phyloP scores from a whole-genome alignment of 371 early-diverging fungal species.

The Phascolomyces articulosus region DNA sequence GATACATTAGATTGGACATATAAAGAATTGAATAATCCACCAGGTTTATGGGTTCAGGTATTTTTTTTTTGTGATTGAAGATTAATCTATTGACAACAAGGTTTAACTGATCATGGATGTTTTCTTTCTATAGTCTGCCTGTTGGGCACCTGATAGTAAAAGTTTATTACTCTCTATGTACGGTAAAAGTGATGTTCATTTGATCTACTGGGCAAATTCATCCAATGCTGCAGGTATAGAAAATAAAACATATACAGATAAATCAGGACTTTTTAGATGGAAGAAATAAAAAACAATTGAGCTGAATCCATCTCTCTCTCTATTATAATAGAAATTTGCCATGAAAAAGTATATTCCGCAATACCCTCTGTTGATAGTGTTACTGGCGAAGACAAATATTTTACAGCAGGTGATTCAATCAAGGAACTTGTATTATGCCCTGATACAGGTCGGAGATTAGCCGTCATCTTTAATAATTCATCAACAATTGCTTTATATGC shows the following conservation, averaged over 20 bases:
- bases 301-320: not conserved
- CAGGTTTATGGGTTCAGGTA: slow-evolving; percentile 49
- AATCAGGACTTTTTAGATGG: too few relatives aligned
- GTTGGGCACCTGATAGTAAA: slow-evolving; percentile 47
- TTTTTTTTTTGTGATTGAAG: too few relatives aligned
- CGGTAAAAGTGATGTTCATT: slow-evolving; percentile 36
- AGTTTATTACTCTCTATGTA: slow-evolving; percentile 42
- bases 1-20: slow-evolving; percentile 42
- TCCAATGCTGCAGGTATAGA: slow-evolving; percentile 5
- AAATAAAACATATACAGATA: not conserved
- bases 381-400: not conserved
- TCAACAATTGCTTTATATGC: slow-evolving; percentile 27
- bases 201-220: slow-evolving; percentile 21
- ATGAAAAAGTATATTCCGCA: slow-evolving; percentile 11
- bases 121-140: slow-evolving; percentile 31
- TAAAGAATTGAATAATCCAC: slow-evolving; percentile 31
- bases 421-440: slow-evolving; percentile 38
- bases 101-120: too few relatives aligned
- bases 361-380: not conserved
- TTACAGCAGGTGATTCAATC: slow-evolving; percentile 16
- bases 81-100: too few relatives aligned
- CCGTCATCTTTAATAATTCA: slow-evolving; percentile 31
- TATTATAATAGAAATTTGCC: slow-evolving; percentile 9
- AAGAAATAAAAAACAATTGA: not conserved
- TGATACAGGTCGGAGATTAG: slow-evolving; percentile 34